Base-by-base conservation (phyloP, 495 filamentous ascomycete genomes). In the Podospora tetraspora region DNA sequence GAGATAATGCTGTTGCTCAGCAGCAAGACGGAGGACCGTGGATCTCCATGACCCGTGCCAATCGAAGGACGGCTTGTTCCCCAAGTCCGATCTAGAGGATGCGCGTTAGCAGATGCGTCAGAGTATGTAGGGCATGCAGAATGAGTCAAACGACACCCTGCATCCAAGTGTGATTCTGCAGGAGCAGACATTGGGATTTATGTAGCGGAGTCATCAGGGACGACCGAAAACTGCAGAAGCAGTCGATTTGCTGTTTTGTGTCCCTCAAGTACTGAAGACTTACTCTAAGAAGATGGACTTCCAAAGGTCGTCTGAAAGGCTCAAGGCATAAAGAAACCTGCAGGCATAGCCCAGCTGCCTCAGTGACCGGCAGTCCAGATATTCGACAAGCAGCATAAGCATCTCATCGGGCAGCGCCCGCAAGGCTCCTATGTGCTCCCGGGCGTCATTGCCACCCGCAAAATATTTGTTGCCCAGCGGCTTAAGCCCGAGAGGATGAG, bases 1-100 rank as follows among this genome's bases (percentile, higher is more conserved):
- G 62, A 96, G 82, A 62, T 78, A 79, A 23, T 82, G 77, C 37
- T 78, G 77, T 43, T 77, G 69, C 13, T 83, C 82, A 19, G 76
- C 64, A 0, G 88, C 83, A n/a, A 92, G 77, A 34, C 84, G 81
- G 24, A 97, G 84, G 74, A 88, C 87, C 3, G 94, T 97, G 62
- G 88, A 85, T 69, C 91, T 89, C 95, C 95, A 99, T 59, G 90
- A 91, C 27, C 94, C 92, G 69, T 80, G 86, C 95, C 95, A 99
- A 57, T 78, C 76, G 71, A 91, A 90, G 27, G 82, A 78, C 12
- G 72, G 59, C 56, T 71, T 43, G 4, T 64, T 71, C n/a, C 67
- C 64, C 21, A 70, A 19, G 3, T 71, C 63, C 23, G 75, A 76
- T 59, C 77, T 78, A 57, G 58, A 58, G 24, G 5, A 10, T 62